Conservation (phyloP, 2,329 filamentous ascomycete species). For the Aspergillus arachidicola region DNA sequence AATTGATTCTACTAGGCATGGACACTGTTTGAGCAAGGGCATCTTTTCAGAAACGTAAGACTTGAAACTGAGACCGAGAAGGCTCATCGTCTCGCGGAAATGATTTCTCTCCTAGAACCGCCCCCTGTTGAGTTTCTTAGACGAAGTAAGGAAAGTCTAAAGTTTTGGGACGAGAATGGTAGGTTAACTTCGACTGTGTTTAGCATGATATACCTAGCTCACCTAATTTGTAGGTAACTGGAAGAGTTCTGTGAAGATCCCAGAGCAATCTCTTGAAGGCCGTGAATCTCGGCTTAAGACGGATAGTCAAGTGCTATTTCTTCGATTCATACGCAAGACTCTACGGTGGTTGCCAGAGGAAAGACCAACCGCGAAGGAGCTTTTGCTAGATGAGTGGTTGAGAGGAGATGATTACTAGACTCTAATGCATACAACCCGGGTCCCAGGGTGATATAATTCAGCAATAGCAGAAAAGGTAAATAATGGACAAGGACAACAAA, state of each 20-base stretch:
- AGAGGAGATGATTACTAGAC: constrained; percentile 17
- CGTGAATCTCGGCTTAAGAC: constrained; percentile 27
- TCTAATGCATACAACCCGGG: neutral
- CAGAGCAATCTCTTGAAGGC: constrained; percentile 27
- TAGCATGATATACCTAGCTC: neutral
- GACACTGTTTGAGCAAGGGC: constrained; percentile 47
- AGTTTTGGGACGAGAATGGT: constrained; percentile 42
- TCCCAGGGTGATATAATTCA: too few relatives aligned
- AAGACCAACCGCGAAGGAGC: constrained; percentile 24
- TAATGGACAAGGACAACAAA: too few relatives aligned
- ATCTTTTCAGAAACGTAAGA: constrained; percentile 42
- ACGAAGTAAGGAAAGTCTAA: constrained; percentile 27
- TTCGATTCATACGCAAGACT: constrained; percentile 30
- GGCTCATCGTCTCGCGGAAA: constrained; percentile 48
- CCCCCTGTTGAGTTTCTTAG: constrained; percentile 38
- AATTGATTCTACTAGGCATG: constrained; percentile 28
- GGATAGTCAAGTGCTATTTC: constrained; percentile 25
- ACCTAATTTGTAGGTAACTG: constrained; percentile 28
- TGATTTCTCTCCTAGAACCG: constrained; percentile 44
- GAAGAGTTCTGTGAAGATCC: constrained; percentile 25
- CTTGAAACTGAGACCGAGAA: constrained; percentile 34
- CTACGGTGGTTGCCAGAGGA: constrained; percentile 32
- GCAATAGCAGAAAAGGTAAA: too few relatives aligned
- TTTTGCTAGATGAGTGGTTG: constrained; percentile 22
- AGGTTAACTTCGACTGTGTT: neutral